phyloP scores from a whole-genome alignment of 139 green algal genomes.

The Bryopsis sp. region DNA sequence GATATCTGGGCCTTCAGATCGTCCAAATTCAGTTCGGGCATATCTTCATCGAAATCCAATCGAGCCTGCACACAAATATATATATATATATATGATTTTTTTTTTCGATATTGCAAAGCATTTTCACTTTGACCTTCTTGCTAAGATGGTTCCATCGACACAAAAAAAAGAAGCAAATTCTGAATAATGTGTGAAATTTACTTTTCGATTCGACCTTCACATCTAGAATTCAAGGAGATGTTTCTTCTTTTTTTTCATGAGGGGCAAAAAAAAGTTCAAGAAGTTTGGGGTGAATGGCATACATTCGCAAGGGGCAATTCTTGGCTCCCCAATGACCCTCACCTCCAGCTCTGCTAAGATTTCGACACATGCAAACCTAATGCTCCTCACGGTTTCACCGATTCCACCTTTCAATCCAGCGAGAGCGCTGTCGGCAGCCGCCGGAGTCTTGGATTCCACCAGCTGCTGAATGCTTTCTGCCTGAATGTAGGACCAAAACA shows the following conservation, averaged over 20 bases:
- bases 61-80: conserved; percentile 25
- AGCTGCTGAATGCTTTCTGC: conserved; percentile 82
- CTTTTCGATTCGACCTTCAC: too few species aligned
- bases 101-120: too few species aligned
- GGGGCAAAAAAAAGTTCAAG: too few species aligned
- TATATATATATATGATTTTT: too few species aligned
- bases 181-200: too few species aligned
- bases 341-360: conserved; percentile 13
- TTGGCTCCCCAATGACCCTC: not conserved
- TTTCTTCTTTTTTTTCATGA: too few species aligned
- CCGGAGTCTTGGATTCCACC: conserved; percentile 61
- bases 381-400: not conserved
- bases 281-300: too few species aligned
- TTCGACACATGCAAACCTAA: conserved; percentile 1
- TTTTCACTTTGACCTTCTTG: too few species aligned
- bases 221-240: too few species aligned
- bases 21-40: conserved; percentile 61
- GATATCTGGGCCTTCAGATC: conserved; percentile 35
- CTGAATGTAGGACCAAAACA: conserved; percentile 32
- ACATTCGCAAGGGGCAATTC: conserved; percentile 13
- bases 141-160: too few species aligned
- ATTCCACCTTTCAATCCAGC: conserved; percentile 54
- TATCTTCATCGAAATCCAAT: conserved; percentile 93
- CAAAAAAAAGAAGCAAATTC: too few species aligned
- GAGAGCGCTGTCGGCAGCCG: conserved; percentile 81